Evolutionary conservation across 805 yeast species (phyloP).

Genomic region (Teunomyces cretensis): DNA sequence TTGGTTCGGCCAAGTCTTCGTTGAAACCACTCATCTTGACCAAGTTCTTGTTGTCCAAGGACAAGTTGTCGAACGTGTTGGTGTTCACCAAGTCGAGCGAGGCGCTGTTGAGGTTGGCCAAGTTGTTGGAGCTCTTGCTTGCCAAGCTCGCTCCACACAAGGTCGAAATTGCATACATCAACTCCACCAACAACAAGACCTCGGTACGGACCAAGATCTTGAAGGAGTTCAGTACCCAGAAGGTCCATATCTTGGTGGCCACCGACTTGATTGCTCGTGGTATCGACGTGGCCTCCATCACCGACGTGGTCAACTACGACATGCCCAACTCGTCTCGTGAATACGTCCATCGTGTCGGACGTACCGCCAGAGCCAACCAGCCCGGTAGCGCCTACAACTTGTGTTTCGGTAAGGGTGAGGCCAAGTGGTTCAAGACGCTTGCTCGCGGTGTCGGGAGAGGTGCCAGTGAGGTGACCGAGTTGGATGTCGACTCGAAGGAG

Average conservation of each 20-base stretch:
- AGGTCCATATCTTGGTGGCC: slow-evolving; percentile 58
- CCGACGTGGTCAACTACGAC: slow-evolving; percentile 85
- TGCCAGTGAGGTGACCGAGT: slow-evolving; percentile 15
- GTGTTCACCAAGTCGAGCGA: slow-evolving; percentile 82
- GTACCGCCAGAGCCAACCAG: slow-evolving; percentile 93
- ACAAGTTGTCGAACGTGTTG: slow-evolving; percentile 43
- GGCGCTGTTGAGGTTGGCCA: slow-evolving; percentile 75
- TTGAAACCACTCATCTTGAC: slow-evolving; percentile 76
- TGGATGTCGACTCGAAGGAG: slow-evolving; percentile 21
- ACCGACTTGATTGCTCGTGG: slow-evolving; percentile 98
- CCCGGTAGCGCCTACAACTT: slow-evolving; percentile 73
- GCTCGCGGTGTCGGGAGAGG: slow-evolving; percentile 50
- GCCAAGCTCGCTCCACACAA: slow-evolving; percentile 17
- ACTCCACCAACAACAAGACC: slow-evolving; percentile 54
- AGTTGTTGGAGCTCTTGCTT: slow-evolving; percentile 50
- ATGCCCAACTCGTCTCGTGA: slow-evolving; percentile 86
- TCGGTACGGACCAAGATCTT: slow-evolving; percentile 55
- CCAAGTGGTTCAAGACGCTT: slow-evolving; percentile 55
- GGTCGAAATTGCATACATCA: slow-evolving; percentile 45
- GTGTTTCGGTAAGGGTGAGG: slow-evolving; percentile 77
- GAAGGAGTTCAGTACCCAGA: slow-evolving; percentile 55
- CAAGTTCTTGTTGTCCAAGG: slow-evolving; percentile 44
- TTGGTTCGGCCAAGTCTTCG: slow-evolving; percentile 37
- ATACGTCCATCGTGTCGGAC: slow-evolving; percentile 93
- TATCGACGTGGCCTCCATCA: slow-evolving; percentile 70